phyloP scores from a whole-genome alignment of 2,329 filamentous ascomycete species.

The Xylaria arbuscula region DNA sequence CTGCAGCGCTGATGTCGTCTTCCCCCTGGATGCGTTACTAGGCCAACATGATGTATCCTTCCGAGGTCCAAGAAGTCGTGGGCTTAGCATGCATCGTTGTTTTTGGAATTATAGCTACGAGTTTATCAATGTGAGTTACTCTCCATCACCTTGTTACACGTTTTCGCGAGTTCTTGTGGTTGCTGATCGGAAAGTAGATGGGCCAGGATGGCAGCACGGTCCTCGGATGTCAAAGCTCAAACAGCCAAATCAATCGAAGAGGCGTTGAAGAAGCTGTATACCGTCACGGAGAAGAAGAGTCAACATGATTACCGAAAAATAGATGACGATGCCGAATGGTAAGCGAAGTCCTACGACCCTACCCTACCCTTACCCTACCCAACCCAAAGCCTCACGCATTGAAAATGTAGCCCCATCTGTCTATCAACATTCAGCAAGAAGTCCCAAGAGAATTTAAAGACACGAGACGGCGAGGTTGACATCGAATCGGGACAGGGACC shows the following conservation, averaged over 20 bases:
- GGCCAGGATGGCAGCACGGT: neutral
- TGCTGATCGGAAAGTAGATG: neutral
- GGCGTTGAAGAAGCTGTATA: constrained; percentile 2
- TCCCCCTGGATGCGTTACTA: neutral
- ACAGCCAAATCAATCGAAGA: neutral
- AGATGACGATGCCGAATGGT: constrained; percentile 20
- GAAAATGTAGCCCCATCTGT: constrained; percentile 44
- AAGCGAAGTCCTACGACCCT: neutral
- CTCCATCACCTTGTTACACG: no score
- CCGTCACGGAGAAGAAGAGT: constrained; percentile 15
- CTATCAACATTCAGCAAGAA: constrained; percentile 41
- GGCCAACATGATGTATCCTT: neutral
- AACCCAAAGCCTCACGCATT: neutral
- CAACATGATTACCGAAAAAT: neutral
- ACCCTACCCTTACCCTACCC: no score
- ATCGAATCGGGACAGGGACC: constrained; percentile 2
- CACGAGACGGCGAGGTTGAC: neutral
- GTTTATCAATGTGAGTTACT: neutral
- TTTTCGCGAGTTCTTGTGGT: neutral
- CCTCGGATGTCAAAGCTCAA: neutral
- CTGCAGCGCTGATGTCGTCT: neutral
- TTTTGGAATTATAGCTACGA: neutral
- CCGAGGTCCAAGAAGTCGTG: neutral
- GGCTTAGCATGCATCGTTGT: neutral
- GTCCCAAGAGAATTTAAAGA: constrained; percentile 8